These are phyloP conservation scores for Nemania sp. DNA, from an alignment of 2,329 filamentous ascomycete species.

Conservation along the genomic window DNA sequence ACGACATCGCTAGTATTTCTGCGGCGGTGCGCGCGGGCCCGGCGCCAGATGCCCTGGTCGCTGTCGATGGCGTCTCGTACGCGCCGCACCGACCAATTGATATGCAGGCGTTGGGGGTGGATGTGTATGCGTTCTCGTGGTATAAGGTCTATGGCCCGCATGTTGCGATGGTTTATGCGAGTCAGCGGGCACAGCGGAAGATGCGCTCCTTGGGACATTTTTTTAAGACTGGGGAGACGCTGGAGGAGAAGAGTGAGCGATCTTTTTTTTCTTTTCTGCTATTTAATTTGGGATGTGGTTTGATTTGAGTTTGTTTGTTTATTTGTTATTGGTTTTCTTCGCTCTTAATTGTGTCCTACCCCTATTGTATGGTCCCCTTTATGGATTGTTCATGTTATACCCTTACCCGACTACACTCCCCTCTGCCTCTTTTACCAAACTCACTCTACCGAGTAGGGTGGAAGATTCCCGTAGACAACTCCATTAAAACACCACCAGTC, in stretches of 20 bases:
- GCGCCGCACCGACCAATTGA: constrained; percentile 74
- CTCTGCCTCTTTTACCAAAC: too few relatives aligned
- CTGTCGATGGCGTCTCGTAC: constrained; percentile 76
- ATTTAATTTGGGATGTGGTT: too few relatives aligned
- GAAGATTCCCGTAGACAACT: too few relatives aligned
- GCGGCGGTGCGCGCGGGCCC: constrained; percentile 32
- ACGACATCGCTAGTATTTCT: constrained; percentile 29
- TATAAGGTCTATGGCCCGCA: constrained; percentile 84
- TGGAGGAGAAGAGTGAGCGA: constrained; percentile 59
- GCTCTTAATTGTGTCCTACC: too few relatives aligned
- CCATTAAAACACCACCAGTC: neutral
- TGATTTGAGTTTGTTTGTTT: too few relatives aligned
- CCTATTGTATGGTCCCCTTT: neutral
- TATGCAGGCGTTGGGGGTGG: constrained; percentile 68
- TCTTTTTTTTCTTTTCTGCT: neutral
- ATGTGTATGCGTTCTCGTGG: constrained; percentile 80
- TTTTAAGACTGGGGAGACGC: constrained; percentile 58
- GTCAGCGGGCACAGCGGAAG: constrained; percentile 55
- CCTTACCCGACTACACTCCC: too few relatives aligned
- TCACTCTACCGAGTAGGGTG: too few relatives aligned
- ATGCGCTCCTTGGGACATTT: constrained; percentile 60
- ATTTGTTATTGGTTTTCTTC: too few relatives aligned
- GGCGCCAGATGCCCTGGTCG: constrained; percentile 61
- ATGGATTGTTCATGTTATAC: too few relatives aligned
- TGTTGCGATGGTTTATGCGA: constrained; percentile 70